phyloP scores from a whole-genome alignment of 2,329 filamentous ascomycete genomes.

The Neofusicoccum laricinum region DNA sequence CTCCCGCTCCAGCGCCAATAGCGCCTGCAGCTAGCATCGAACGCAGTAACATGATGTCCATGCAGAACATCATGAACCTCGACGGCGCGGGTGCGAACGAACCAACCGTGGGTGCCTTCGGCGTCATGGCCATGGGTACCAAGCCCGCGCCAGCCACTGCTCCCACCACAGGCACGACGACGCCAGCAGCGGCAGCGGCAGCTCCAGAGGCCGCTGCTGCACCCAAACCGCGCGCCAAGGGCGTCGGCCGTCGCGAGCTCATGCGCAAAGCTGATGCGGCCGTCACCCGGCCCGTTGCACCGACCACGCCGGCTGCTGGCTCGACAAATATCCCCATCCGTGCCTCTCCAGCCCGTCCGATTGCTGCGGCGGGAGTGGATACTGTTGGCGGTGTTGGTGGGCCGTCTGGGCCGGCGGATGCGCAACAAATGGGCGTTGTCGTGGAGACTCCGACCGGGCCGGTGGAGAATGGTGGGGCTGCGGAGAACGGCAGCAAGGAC shows the following conservation, averaged over 20 bases:
- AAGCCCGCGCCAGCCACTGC: constrained; percentile 16
- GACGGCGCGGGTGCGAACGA: constrained; percentile 25
- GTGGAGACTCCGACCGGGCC: background rate
- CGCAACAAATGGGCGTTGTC: background rate
- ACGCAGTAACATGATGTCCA: constrained; percentile 23
- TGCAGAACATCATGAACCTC: constrained; percentile 32
- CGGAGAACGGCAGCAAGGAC: background rate
- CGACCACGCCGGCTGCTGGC: background rate
- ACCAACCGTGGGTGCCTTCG: constrained; percentile 23
- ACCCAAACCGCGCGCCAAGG: constrained; percentile 47
- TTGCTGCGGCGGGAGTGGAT: background rate
- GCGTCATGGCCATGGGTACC: background rate
- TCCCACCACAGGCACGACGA: constrained; percentile 8
- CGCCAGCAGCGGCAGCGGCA: constrained; percentile 17
- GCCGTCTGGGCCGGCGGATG: constrained; percentile 7
- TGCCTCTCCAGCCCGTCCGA: background rate
- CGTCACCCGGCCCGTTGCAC: constrained; percentile 32
- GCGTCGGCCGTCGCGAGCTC: constrained; percentile 59
- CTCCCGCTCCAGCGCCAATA: background rate
- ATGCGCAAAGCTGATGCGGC: constrained; percentile 58
- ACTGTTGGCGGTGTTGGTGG: constrained; percentile 22
- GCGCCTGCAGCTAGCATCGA: background rate
- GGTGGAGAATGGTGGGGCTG: background rate
- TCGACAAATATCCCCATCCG: constrained; percentile 7
- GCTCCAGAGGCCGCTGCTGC: constrained; percentile 19